phyloP scores from a whole-genome alignment of 2,329 filamentous ascomycete genomes.

The Aulographum hederae region DNA sequence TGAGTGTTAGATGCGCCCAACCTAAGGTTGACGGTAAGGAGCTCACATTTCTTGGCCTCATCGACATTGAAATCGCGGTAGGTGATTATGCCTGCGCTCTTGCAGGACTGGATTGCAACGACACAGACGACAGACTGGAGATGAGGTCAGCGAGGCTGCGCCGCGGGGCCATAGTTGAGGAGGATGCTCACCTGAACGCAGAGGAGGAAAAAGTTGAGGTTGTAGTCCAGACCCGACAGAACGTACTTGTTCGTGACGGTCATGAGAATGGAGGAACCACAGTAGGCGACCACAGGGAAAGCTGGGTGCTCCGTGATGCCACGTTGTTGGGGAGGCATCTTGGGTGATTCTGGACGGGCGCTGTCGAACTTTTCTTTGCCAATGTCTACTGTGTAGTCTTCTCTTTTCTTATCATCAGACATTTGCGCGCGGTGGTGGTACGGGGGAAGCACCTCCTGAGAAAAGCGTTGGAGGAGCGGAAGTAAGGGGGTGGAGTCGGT shows the following conservation, averaged over 20 bases:
- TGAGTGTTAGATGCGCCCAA: slow-evolving; percentile 1
- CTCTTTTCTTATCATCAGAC: slow-evolving; percentile 78
- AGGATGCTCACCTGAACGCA: slow-evolving; percentile 61
- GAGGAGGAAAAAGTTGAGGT: slow-evolving; percentile 91
- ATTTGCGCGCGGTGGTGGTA: too few relatives aligned
- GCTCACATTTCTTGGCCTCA: slow-evolving; percentile 81
- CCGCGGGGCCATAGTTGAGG: not conserved
- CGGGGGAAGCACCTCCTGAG: too few relatives aligned
- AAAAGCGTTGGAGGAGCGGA: too few relatives aligned
- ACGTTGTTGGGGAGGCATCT: slow-evolving; percentile 11
- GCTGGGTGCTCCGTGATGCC: slow-evolving; percentile 51
- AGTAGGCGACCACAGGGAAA: slow-evolving; percentile 76
- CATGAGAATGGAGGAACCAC: slow-evolving; percentile 93
- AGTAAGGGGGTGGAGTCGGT: too few relatives aligned
- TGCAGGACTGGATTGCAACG: slow-evolving; percentile 63
- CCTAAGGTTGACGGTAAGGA: not conserved
- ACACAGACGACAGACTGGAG: slow-evolving; percentile 83
- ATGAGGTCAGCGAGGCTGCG: slow-evolving; percentile 2
- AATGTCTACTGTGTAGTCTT: slow-evolving; percentile 56
- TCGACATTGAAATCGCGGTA: slow-evolving; percentile 71
- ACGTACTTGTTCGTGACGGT: slow-evolving; percentile 99
- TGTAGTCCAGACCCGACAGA: slow-evolving; percentile 77
- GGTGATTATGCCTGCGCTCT: slow-evolving; percentile 63
- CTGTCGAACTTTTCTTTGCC: slow-evolving; percentile 36
- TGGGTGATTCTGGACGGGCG: slow-evolving; percentile 2